Conservation (phyloP, 352 stramenopile genomes). For the Phytophthora nicotianae region DNA sequence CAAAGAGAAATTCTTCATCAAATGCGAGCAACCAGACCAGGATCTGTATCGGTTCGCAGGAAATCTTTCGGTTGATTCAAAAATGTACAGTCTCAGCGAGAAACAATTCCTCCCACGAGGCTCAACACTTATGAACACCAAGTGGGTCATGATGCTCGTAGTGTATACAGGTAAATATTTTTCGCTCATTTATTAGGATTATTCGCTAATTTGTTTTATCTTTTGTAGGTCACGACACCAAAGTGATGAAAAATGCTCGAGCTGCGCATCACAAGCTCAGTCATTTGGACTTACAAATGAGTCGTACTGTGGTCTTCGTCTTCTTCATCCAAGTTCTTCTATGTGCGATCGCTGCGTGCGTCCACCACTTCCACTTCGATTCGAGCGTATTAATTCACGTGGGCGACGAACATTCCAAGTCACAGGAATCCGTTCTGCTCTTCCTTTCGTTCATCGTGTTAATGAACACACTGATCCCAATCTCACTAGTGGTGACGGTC, state of each 20-base stretch:
- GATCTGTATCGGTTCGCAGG: conserved; percentile 82
- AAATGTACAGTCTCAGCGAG: conserved; percentile 71
- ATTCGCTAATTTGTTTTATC: not conserved
- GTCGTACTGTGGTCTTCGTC: conserved; percentile 73
- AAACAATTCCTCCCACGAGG: conserved; percentile 80
- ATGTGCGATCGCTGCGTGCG: conserved; percentile 56
- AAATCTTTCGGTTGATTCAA: conserved; percentile 63
- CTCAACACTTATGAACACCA: conserved; percentile 83
- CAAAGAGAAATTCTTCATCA: conserved; percentile 64
- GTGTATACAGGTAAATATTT: conserved; percentile 63
- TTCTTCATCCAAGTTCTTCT: conserved; percentile 77
- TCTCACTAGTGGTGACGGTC: conserved; percentile 92
- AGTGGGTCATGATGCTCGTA: conserved; percentile 69
- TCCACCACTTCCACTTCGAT: conserved; percentile 38
- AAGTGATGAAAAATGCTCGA: conserved; percentile 90
- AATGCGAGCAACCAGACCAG: conserved; percentile 78
- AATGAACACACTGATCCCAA: conserved; percentile 93
- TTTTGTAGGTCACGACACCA: conserved; percentile 80
- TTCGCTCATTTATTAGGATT: not conserved
- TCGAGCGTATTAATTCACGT: not conserved
- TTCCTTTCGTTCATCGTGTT: conserved; percentile 93
- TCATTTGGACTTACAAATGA: conserved; percentile 82
- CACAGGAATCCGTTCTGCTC: conserved; percentile 50
- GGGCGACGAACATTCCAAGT: conserved; percentile 1
- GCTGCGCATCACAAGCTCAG: conserved; percentile 85